phyloP scores from a whole-genome alignment of 2,329 filamentous ascomycete species.

The Diplodia seriata region DNA sequence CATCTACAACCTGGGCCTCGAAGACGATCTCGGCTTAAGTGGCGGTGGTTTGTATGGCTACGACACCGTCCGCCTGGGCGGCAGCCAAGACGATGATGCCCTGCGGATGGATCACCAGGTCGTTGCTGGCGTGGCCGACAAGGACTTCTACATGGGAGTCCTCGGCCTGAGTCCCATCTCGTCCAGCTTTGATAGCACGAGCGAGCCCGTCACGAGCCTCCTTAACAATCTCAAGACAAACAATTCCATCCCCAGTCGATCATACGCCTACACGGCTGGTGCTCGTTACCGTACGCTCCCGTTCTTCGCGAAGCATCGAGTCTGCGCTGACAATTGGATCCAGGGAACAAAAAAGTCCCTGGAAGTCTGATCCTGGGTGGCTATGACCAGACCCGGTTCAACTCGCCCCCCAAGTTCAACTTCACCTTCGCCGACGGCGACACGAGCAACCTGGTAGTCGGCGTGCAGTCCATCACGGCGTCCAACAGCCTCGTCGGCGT shows the following conservation, averaged over 20 bases:
- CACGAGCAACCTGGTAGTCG: constrained; percentile 41
- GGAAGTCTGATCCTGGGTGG: constrained; percentile 52
- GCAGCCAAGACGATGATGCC: constrained; percentile 37
- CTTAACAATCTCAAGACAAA: constrained; percentile 42
- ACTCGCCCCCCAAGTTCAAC: constrained; percentile 38
- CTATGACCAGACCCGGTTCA: constrained; percentile 51
- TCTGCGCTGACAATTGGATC: neutral
- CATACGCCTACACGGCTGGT: constrained; percentile 48
- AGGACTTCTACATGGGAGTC: constrained; percentile 41
- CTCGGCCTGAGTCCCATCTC: constrained; percentile 34
- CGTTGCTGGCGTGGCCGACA: constrained; percentile 42
- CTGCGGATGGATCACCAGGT: constrained; percentile 42
- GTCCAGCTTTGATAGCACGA: constrained; percentile 44
- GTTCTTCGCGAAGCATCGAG: neutral
- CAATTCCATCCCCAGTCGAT: constrained; percentile 46
- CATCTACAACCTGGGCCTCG: constrained; percentile 44
- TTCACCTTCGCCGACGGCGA: constrained; percentile 37
- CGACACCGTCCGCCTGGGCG: constrained; percentile 44
- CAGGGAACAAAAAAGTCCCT: constrained; percentile 41
- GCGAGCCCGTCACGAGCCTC: constrained; percentile 40
- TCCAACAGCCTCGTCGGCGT: constrained; percentile 18
- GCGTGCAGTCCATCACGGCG: constrained; percentile 39
- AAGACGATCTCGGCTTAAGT: constrained; percentile 41
- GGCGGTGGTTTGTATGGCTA: constrained; percentile 43
- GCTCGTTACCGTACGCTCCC: constrained; percentile 42